phyloP scores from a whole-genome alignment of 352 stramenopile species.

The Phytophthora ramorum region DNA sequence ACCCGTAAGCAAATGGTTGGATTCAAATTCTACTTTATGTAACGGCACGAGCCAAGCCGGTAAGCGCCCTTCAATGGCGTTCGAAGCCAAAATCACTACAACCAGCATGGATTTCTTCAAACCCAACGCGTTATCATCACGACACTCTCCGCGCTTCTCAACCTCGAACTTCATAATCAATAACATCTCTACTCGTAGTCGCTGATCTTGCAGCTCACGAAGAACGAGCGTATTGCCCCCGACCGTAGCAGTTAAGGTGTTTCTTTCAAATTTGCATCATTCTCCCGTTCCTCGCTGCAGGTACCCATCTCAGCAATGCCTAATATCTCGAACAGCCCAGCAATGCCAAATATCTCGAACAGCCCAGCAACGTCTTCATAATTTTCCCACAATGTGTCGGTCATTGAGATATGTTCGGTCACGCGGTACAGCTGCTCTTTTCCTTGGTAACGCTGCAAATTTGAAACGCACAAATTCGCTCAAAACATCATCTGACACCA shows the following conservation, averaged over 20 bases:
- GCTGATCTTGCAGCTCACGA: not conserved
- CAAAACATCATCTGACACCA: not conserved
- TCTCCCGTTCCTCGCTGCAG: not conserved
- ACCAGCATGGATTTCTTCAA: slow-evolving; percentile 5
- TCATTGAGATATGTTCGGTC: not conserved
- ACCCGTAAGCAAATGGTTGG: not conserved
- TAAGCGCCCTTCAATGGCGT: not conserved
- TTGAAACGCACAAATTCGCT: not conserved
- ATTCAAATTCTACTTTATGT: not conserved
- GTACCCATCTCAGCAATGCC: too few species aligned
- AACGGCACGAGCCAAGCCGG: slow-evolving; percentile 6
- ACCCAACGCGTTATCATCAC: not conserved
- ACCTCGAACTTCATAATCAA: slow-evolving; percentile 26
- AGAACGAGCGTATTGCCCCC: not conserved
- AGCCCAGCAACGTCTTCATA: not conserved
- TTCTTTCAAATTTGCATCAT: not conserved
- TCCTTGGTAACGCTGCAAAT: not conserved
- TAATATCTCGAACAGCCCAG: too few species aligned
- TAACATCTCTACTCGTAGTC: slow-evolving; percentile 16
- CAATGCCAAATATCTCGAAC: too few species aligned
- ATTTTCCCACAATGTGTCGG: not conserved
- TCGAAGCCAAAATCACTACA: not conserved
- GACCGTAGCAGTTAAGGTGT: not conserved
- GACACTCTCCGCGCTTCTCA: not conserved
- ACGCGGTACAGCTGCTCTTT: not conserved